phyloP scores from a whole-genome alignment of 352 stramenopile species.

The Phytophthora syringae region DNA sequence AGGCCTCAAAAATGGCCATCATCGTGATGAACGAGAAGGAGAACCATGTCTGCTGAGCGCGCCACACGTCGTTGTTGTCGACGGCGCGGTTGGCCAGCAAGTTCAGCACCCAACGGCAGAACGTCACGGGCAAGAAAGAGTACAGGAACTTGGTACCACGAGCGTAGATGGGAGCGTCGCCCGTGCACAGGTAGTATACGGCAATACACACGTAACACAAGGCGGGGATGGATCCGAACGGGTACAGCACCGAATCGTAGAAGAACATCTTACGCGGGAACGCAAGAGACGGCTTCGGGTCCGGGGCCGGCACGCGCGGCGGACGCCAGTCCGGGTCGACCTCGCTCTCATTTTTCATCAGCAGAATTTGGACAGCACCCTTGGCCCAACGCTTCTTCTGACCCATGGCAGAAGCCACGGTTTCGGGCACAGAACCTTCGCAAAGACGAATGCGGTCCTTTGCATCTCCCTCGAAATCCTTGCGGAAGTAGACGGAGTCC shows the following conservation, averaged over 20 bases:
- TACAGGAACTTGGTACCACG: conserved; percentile 83
- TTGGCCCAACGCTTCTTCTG: conserved; percentile 91
- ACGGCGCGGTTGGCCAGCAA: conserved; percentile 86
- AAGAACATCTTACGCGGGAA: conserved; percentile 93
- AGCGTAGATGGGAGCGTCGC: conserved; percentile 87
- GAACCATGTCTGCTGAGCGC: conserved; percentile 91
- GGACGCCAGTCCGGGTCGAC: conserved; percentile 90
- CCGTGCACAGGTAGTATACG: conserved; percentile 88
- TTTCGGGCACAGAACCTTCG: conserved; percentile 86
- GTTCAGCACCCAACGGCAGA: conserved; percentile 84
- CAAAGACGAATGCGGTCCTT: conserved; percentile 89
- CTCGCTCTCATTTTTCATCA: conserved; percentile 91
- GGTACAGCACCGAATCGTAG: conserved; percentile 90
- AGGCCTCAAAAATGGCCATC: conserved; percentile 83
- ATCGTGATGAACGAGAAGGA: conserved; percentile 91
- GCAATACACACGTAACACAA: conserved; percentile 87
- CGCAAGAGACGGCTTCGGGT: conserved; percentile 79
- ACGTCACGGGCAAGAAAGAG: conserved; percentile 87
- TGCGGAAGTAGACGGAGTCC: conserved; percentile 91
- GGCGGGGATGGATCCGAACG: conserved; percentile 86
- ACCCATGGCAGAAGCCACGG: conserved; percentile 84
- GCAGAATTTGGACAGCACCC: conserved; percentile 87
- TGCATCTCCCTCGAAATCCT: conserved; percentile 88
- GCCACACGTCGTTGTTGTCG: conserved; percentile 91
- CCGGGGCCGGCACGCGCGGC: conserved; percentile 79